These are phyloP conservation scores for Aspergillus arachidicola DNA, from an alignment of 2,329 filamentous ascomycete genomes.

Conservation along the genomic window DNA sequence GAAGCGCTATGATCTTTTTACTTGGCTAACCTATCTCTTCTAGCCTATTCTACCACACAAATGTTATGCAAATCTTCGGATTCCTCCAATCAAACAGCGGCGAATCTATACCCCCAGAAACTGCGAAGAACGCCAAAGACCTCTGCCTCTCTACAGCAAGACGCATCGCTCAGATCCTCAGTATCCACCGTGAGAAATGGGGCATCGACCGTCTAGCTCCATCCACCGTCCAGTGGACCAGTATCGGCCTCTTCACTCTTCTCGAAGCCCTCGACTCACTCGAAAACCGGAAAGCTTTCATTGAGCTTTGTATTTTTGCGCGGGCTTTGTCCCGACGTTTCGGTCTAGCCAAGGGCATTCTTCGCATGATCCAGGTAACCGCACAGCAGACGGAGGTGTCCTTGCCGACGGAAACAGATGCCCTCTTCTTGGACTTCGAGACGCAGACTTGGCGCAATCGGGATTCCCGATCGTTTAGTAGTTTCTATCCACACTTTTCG, in stretches of 20 bases:
- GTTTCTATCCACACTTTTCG: constrained; percentile 28
- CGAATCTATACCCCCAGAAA: constrained; percentile 2
- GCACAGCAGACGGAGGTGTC: constrained; percentile 24
- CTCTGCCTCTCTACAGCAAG: constrained; percentile 25
- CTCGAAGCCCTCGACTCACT: constrained; percentile 27
- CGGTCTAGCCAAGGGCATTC: constrained; percentile 28
- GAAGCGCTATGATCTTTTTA: no score
- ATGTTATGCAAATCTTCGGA: constrained; percentile 31
- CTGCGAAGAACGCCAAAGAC: constrained; percentile 15
- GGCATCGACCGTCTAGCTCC: constrained; percentile 31
- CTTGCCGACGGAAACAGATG: constrained; percentile 27
- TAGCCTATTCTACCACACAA: constrained; percentile 31
- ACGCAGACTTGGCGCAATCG: constrained; percentile 21
- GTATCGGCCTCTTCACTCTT: constrained; percentile 28
- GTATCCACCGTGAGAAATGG: constrained; percentile 31
- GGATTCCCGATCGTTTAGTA: constrained; percentile 24
- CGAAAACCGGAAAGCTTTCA: constrained; percentile 28
- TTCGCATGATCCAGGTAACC: constrained; percentile 32
- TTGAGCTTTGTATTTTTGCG: constrained; percentile 29
- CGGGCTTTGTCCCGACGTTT: constrained; percentile 29
- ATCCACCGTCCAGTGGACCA: constrained; percentile 30
- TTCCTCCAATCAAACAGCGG: constrained; percentile 22
- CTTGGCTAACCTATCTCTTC: no score
- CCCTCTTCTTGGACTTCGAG: constrained; percentile 27
- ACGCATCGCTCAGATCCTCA: constrained; percentile 26